Conservation (phyloP, 2,329 filamentous ascomycete species). For the Coleophoma crateriformis region DNA sequence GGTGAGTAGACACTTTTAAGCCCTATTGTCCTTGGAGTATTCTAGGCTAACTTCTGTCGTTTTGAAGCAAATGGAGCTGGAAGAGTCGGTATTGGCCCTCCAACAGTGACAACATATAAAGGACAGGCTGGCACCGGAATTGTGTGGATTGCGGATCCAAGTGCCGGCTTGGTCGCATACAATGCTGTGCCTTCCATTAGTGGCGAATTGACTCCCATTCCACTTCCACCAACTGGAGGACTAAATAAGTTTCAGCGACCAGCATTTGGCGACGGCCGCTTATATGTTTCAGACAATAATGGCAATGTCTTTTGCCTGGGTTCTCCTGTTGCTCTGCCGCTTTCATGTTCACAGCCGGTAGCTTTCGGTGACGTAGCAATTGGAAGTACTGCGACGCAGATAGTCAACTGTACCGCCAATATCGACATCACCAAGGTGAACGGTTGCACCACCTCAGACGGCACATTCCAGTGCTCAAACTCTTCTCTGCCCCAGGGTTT, state of each 20-base stretch:
- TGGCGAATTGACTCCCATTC: slow-evolving; percentile 28
- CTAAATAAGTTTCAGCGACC: slow-evolving; percentile 33
- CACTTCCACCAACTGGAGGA: slow-evolving; percentile 30
- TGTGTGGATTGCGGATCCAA: slow-evolving; percentile 34
- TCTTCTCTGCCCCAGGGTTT: slow-evolving; percentile 31
- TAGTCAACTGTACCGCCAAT: slow-evolving; percentile 31
- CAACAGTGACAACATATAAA: slow-evolving; percentile 29
- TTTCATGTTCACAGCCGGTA: slow-evolving; percentile 33
- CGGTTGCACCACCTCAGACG: slow-evolving; percentile 29
- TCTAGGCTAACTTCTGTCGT: too few species aligned
- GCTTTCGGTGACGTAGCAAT: slow-evolving; percentile 32
- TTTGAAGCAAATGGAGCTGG: slow-evolving; percentile 15
- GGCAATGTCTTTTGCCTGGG: slow-evolving; percentile 29
- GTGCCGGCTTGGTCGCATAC: slow-evolving; percentile 32
- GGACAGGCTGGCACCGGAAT: slow-evolving; percentile 31
- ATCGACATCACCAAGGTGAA: slow-evolving; percentile 31
- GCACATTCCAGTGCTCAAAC: slow-evolving; percentile 30
- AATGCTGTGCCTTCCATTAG: slow-evolving; percentile 31
- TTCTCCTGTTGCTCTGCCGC: slow-evolving; percentile 34
- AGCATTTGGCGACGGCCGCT: slow-evolving; percentile 34
- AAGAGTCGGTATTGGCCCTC: slow-evolving; percentile 25
- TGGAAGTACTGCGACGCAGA: slow-evolving; percentile 24
- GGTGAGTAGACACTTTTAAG: too few species aligned
- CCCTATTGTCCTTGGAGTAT: too few species aligned
- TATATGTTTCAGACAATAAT: slow-evolving; percentile 29